Percentiles rank a stretch among this genome's conserved stretches.
These are phyloP conservation scores for Saksenaea oblongispora DNA, from an alignment of 371 early-diverging fungal species.

Conservation along the genomic window DNA sequence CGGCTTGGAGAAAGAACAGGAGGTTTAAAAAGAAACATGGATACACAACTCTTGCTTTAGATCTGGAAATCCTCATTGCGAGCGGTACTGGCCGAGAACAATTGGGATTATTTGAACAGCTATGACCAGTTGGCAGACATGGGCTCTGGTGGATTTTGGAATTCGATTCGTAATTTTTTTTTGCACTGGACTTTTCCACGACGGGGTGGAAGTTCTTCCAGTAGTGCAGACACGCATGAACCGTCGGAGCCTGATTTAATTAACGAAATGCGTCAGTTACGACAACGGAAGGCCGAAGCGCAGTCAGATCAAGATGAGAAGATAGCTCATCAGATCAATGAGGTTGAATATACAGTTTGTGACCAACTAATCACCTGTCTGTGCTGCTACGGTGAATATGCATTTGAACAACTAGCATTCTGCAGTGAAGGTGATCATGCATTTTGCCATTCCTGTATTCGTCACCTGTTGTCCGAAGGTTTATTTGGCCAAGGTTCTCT, in stretches of 20 bases:
- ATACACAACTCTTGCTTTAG: no score
- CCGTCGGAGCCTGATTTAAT: slow-evolving; percentile 25
- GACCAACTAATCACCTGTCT: slow-evolving; percentile 52
- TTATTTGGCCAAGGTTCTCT: slow-evolving; percentile 62
- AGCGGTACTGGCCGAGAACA: slow-evolving; percentile 60
- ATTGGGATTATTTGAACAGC: slow-evolving; percentile 51
- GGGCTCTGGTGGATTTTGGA: slow-evolving; percentile 47
- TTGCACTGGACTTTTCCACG: slow-evolving; percentile 31
- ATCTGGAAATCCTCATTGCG: slow-evolving; percentile 57
- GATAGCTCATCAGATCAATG: slow-evolving; percentile 41
- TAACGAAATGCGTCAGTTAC: slow-evolving; percentile 30
- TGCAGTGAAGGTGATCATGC: slow-evolving; percentile 57
- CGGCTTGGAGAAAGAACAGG: neutral
- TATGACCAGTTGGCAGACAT: slow-evolving; percentile 41
- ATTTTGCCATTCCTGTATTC: slow-evolving; percentile 54
- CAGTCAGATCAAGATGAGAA: slow-evolving; percentile 28
- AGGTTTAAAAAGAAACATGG: neutral
- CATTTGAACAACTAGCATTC: slow-evolving; percentile 53
- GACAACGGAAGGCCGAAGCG: slow-evolving; percentile 12
- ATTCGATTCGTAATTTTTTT: slow-evolving; percentile 34
- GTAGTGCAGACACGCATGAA: neutral
- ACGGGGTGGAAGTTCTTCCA: slow-evolving; percentile 1
- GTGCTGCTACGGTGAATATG: slow-evolving; percentile 57
- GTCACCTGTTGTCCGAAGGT: slow-evolving; percentile 47
- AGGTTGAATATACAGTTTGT: slow-evolving; percentile 35